A percentile compares a stretch with the other conserved stretches of the same genome.
These are phyloP conservation scores for Penicillium odoratum DNA, from an alignment of 495 filamentous ascomycete species.

Conservation along the genomic window DNA sequence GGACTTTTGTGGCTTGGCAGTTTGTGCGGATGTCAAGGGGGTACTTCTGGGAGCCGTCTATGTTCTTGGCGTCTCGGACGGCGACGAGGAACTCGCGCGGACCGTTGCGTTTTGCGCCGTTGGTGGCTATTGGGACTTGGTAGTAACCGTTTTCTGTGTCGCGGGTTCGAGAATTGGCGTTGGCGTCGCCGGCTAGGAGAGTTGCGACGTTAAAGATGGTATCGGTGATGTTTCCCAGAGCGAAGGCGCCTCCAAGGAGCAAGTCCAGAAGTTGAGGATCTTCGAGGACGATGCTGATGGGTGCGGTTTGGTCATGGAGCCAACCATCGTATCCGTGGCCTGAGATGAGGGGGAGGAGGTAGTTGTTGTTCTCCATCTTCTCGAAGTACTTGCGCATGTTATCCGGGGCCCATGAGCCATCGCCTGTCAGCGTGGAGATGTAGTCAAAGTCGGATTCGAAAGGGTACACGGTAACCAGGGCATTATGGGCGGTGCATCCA, in stretches of 20 bases:
- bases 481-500: constrained; percentile 49
- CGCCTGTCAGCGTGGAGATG: constrained; percentile 44
- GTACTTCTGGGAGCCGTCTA: constrained; percentile 55
- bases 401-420: constrained; percentile 39
- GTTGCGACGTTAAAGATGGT: constrained; percentile 38
- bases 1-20: constrained; percentile 60
- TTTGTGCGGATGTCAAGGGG: constrained; percentile 59
- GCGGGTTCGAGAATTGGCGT: constrained; percentile 40
- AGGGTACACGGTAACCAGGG: constrained; percentile 44
- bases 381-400: constrained; percentile 49
- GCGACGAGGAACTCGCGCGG: constrained; percentile 55
- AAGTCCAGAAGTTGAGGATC: constrained; percentile 54
- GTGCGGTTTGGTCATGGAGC: constrained; percentile 50
- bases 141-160: constrained; percentile 49
- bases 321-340: constrained; percentile 64
- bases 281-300: constrained; percentile 45
- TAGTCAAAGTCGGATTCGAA: constrained; percentile 49
- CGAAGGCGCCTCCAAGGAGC: constrained; percentile 50
- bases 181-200: constrained; percentile 53
- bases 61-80: constrained; percentile 49
- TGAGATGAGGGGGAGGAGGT: constrained; percentile 36
- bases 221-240: constrained; percentile 47
- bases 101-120: constrained; percentile 49
- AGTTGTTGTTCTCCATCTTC: constrained; percentile 54
- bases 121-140: constrained; percentile 51